Percentiles rank a stretch among this genome's conserved stretches.
Conservation (phyloP, 148 eudicot species). For the Camellia sinensis region DNA sequence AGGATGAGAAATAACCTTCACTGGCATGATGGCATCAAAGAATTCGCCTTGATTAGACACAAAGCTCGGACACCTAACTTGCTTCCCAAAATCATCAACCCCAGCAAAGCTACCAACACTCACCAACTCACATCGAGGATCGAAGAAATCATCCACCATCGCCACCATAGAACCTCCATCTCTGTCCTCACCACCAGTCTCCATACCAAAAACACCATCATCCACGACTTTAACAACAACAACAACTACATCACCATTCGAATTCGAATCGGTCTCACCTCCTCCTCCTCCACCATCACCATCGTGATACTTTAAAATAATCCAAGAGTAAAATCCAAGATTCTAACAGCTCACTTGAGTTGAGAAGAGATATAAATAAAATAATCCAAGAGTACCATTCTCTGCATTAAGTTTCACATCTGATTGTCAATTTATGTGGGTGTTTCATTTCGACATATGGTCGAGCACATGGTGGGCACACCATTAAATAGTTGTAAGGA, state of each 20-base stretch:
- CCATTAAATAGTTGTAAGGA: no score
- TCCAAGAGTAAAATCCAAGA: no score
- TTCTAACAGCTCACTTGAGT: no score
- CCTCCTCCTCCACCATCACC: no score
- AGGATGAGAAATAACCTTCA: no score
- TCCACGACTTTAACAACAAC: conserved; percentile 1
- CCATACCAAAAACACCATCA: conserved; percentile 1
- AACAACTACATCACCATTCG: background rate
- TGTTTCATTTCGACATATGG: no score
- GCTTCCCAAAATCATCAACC: conserved; percentile 5
- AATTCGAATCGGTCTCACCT: background rate
- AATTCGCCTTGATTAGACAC: conserved; percentile 36
- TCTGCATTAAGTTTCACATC: no score
- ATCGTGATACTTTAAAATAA: no score
- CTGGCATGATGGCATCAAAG: conserved; percentile 43
- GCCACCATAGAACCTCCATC: conserved; percentile 1
- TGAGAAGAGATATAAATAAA: no score
- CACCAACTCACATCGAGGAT: conserved; percentile 21
- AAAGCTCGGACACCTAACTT: conserved; percentile 20
- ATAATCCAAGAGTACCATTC: no score
- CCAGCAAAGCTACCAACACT: conserved; percentile 27
- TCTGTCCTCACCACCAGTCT: background rate
- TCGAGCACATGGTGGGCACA: no score
- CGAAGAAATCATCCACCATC: conserved; percentile 26
- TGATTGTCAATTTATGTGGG: no score